Evolutionary conservation across 345 rosid genomes (phyloP), one percentile per base, ranked within the genome.

Genomic region (Lumnitzera littorea): DNA sequence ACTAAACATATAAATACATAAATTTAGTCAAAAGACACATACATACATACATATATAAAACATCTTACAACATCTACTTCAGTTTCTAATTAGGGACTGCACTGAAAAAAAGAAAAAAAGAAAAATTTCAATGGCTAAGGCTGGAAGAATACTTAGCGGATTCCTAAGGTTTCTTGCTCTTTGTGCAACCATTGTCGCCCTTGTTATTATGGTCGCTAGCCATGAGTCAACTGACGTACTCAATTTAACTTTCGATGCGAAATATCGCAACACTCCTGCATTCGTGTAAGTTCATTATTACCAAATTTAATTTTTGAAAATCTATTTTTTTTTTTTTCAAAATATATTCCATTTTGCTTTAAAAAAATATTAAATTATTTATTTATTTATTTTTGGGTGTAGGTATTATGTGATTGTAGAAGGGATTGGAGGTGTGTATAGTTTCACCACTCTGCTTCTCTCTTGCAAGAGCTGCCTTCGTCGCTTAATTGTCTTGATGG

Each of bases 341-440:
- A 15, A 27, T 27, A 27, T 20, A 27, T 27, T 27, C 31, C 31
- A 27, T 27, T 27, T 27, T 27, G 0, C 20, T 20, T 20, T 0
- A 20, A 20, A 20, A 20, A 20, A 20, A 20, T 1, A 20, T 20
- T 27, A 0, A 27, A 27, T 27, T 27, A 27, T 0, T 2, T 27
- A 27, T 27, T 2, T 27, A 27, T 27, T 2, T 27, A 27, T 27
- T 27, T 31, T 16, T 52, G 31, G 69, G 66, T 46, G 43, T n/a
- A 79, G 85, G 72, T 81, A 71, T 55, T 84, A 75, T 51, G 80
- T 74, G 77, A 55, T 81, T 16, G 79, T 72, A 17, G 85, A 84
- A 63, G 81, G 80, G 11, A 72, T 82, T 62, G 90, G 77, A 0
- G 60, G 74, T 10, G 81, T 65, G 0, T 81, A 75, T 50, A 76